phyloP scores from a whole-genome alignment of 2,329 filamentous ascomycete species.

The Penicillium sp. region DNA sequence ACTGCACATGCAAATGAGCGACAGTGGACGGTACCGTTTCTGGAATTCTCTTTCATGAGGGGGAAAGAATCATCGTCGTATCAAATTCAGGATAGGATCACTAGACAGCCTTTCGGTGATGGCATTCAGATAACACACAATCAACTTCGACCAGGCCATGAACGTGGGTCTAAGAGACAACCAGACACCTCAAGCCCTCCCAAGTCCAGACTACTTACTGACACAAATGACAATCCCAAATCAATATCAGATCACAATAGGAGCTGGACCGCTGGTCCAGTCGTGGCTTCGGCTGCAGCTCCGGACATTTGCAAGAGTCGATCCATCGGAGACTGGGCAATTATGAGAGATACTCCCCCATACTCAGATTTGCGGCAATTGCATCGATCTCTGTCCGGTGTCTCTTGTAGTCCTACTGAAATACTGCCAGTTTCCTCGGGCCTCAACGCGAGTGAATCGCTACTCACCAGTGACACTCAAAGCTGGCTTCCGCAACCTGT shows the following conservation, averaged over 20 bases:
- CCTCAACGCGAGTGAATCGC: background rate
- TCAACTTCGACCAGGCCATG: background rate
- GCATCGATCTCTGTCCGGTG: background rate
- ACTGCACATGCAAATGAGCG: background rate
- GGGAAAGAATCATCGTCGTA: slow-evolving; percentile 5
- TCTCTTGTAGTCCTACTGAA: background rate
- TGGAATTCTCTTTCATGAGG: slow-evolving; percentile 1
- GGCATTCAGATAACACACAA: background rate
- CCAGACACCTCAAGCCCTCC: too few species aligned
- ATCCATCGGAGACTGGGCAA: too few species aligned
- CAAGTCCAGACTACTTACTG: too few species aligned
- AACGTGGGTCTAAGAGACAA: background rate
- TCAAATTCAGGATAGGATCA: slow-evolving; percentile 20
- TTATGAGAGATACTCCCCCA: too few species aligned
- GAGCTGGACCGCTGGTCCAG: too few species aligned
- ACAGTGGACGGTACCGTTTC: background rate
- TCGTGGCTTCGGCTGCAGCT: too few species aligned
- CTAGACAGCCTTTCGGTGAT: slow-evolving; percentile 15
- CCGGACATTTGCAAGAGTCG: too few species aligned
- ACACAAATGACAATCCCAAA: too few species aligned
- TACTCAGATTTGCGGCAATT: background rate
- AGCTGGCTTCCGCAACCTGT: slow-evolving; percentile 15
- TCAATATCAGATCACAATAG: too few species aligned
- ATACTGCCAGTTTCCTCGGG: slow-evolving; percentile 3
- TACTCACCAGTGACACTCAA: slow-evolving; percentile 3